Base-by-base conservation (phyloP, 2,329 filamentous ascomycete genomes). In the Rhexocercosporidium sp. region DNA sequence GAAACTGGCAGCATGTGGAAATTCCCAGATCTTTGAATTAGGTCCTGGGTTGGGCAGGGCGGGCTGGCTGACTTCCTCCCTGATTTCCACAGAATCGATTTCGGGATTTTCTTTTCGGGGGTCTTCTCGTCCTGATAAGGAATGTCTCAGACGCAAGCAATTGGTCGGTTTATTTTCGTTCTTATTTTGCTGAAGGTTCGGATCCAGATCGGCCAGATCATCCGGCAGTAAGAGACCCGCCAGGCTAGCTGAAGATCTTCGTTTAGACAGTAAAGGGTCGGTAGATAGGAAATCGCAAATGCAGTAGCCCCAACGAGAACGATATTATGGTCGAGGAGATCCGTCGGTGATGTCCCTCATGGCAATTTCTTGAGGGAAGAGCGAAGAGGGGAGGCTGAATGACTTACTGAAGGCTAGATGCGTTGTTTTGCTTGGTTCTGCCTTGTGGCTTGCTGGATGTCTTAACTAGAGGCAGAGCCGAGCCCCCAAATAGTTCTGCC, bases 391-490 rank as follows among this genome's bases (percentile, higher is more conserved):
- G 18, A 47, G 11, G 39, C 57, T 47, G 57, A 47, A 20, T 5
- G 57, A 29, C 29, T 44, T 47, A 60, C 47, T 22, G 57, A 60
- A 29, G 31, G 31, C 44, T 60, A 12, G 34, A 37, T 37, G 20
- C 31, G 8, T 44, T 29, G 46, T 37, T 31, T 25, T 22, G 39
- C 44, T 22, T 47, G 44, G 44, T 47, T 46, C 37, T 60, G 57
- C 57, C 25, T 20, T 60, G 57, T 60, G 57, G 54, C 54, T 60
- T 44, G 57, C 57, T 46, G 20, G 39, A 46, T 60, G 57, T 60
- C 39, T 60, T 60, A 60, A 29, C n/a, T 31, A 27, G 39, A 46
- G 16, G 4, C 8, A 29, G 39, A 44, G 39, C 34, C 56, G 37
- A 59, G 56, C 34, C 6, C 29, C 53, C 7, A 37, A 57, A 57